Evolutionary conservation across 352 stramenopile genomes (phyloP).

Genomic region (Phytophthora hybrid): DNA sequence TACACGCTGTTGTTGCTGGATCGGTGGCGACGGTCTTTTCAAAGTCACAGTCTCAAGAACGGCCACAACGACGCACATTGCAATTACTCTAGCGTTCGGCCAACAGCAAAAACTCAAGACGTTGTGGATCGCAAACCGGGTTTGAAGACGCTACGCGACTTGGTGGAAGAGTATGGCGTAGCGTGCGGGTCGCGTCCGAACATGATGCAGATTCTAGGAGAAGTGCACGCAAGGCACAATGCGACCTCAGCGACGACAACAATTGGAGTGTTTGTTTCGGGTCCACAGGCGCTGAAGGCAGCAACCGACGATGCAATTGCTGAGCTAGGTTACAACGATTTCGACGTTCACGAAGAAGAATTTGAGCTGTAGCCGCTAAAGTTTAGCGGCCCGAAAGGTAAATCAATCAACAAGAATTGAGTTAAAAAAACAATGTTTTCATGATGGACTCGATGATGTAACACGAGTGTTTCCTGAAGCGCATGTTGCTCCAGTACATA

Average conservation of each 20-base stretch:
- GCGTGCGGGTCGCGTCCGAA: conserved; percentile 39
- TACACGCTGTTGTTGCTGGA: conserved; percentile 38
- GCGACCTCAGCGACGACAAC: not conserved
- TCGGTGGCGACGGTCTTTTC: conserved; percentile 8
- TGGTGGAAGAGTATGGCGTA: conserved; percentile 41
- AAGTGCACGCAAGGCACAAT: conserved; percentile 34
- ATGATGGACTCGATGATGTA: not conserved
- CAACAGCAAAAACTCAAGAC: conserved; percentile 8
- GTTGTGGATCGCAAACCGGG: conserved; percentile 9
- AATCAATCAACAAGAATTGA: too few species aligned
- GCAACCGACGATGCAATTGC: conserved; percentile 32
- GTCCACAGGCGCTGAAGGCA: conserved; percentile 45
- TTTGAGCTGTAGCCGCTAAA: conserved; percentile 34
- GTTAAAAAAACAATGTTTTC: too few species aligned
- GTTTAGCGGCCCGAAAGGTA: too few species aligned
- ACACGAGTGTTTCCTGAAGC: not conserved
- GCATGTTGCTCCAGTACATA: conserved; percentile 1
- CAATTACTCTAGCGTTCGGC: conserved; percentile 33
- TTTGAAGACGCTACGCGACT: conserved; percentile 37
- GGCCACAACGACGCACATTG: conserved; percentile 6
- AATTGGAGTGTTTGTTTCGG: conserved; percentile 57
- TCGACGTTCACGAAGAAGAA: conserved; percentile 43
- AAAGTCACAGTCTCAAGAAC: conserved; percentile 11
- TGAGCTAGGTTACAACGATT: conserved; percentile 17
- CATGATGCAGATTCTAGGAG: conserved; percentile 39